phyloP scores from a whole-genome alignment of 2,329 filamentous ascomycete genomes.

The Iodosphaeria phyllophila region DNA sequence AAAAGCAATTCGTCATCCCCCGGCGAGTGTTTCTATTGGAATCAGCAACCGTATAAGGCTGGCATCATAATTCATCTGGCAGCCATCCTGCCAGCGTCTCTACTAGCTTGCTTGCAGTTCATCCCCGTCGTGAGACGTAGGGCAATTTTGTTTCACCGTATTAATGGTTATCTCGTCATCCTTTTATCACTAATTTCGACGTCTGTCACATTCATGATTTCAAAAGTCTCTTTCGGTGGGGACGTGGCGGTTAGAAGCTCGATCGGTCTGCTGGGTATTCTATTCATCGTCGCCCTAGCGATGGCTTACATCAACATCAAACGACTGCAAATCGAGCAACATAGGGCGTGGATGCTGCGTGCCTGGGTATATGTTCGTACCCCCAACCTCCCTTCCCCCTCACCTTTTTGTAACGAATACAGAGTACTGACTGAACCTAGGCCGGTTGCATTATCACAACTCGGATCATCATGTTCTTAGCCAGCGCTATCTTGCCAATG shows the following conservation, averaged over 20 bases:
- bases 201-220: constrained; percentile 34
- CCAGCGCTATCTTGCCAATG: constrained; percentile 18
- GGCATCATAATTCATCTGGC: constrained; percentile 27
- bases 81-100: constrained; percentile 22
- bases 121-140: constrained; percentile 26
- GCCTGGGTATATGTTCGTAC: constrained; percentile 24
- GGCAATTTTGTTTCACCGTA: constrained; percentile 32
- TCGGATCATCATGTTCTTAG: constrained; percentile 26
- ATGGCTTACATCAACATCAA: constrained; percentile 39
- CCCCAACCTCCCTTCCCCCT: neutral
- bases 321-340: constrained; percentile 39
- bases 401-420: neutral
- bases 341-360: constrained; percentile 42
- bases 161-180: constrained; percentile 37
- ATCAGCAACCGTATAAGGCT: constrained; percentile 10
- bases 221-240: constrained; percentile 30
- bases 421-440: constrained; percentile 8
- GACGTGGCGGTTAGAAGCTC: constrained; percentile 25
- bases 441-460: constrained; percentile 31
- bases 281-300: constrained; percentile 22
- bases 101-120: constrained; percentile 29
- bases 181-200: constrained; percentile 25
- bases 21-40: constrained; percentile 23
- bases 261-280: constrained; percentile 22
- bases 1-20: constrained; percentile 9